These are phyloP conservation scores for Capsicum pubescens DNA, from an alignment of 257 asterid species.

Conservation along the genomic window DNA sequence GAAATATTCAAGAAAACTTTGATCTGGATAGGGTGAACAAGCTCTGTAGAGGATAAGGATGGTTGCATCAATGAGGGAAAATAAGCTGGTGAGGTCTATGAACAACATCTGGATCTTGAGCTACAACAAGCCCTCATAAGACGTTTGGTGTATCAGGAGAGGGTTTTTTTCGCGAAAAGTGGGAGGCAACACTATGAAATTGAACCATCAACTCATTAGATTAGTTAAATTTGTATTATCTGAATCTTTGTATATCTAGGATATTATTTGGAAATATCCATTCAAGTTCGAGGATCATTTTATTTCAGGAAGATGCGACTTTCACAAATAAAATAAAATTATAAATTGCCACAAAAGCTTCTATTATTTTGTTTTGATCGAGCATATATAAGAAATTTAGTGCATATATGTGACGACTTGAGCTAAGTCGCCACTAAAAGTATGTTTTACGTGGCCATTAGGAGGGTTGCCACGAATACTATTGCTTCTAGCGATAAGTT, in stretches of 20 bases:
- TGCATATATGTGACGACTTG: too few relatives aligned
- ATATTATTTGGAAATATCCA: conserved; percentile 10
- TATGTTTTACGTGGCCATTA: too few relatives aligned
- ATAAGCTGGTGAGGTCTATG: conserved; percentile 63
- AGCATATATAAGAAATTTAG: too few relatives aligned
- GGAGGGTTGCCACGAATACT: too few relatives aligned
- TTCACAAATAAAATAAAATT: too few relatives aligned
- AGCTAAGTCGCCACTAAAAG: too few relatives aligned
- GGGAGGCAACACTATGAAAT: conserved; percentile 67
- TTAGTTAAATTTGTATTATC: conserved; percentile 34
- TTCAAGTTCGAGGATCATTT: neutral
- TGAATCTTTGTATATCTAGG: neutral
- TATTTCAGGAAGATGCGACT: neutral
- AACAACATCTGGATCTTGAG: conserved; percentile 60
- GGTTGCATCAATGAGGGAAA: conserved; percentile 56
- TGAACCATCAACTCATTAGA: conserved; percentile 66
- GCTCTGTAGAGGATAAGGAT: conserved; percentile 43
- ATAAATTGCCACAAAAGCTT: too few relatives aligned
- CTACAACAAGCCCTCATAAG: conserved; percentile 67
- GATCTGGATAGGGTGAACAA: conserved; percentile 23
- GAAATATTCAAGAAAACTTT: neutral
- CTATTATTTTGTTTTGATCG: too few relatives aligned
- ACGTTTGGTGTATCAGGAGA: conserved; percentile 62
- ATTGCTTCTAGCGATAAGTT: too few relatives aligned
- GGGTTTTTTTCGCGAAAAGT: conserved; percentile 64